Evolutionary conservation across 176 grass and related monocot genomes (phyloP).

Genomic region (Lolium multiflorum): DNA sequence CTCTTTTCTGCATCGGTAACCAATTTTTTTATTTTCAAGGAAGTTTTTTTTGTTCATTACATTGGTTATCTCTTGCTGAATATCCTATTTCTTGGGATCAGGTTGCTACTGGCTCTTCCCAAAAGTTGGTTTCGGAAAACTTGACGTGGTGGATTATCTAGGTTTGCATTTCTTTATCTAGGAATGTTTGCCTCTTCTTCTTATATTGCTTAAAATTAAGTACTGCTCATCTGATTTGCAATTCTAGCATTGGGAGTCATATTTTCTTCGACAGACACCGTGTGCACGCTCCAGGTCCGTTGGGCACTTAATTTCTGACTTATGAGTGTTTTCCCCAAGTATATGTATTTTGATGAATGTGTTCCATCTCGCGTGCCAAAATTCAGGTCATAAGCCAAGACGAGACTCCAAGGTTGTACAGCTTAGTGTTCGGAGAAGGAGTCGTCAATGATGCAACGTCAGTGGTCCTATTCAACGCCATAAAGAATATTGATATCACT

Average conservation of each 20-base stretch:
- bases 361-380: background rate
- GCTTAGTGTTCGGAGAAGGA: constrained; percentile 96
- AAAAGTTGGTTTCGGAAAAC: constrained; percentile 70
- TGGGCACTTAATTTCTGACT: background rate
- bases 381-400: constrained; percentile 87
- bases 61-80: background rate
- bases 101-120: constrained; percentile 83
- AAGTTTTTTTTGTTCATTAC: background rate
- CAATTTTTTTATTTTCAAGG: background rate
- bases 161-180: constrained; percentile 38
- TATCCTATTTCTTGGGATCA: constrained; percentile 15
- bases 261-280: constrained; percentile 90
- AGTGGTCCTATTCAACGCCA: constrained; percentile 88
- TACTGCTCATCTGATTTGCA: background rate
- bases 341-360: background rate
- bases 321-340: background rate
- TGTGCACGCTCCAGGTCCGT: constrained; percentile 83
- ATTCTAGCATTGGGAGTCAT: constrained; percentile 81
- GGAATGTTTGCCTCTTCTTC: background rate
- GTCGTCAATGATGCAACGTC: constrained; percentile 89
- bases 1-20: background rate
- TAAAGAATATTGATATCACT: constrained; percentile 73
- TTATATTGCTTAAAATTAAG: background rate
- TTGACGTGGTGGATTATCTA: constrained; percentile 68
- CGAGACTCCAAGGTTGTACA: constrained; percentile 86